Evolutionary conservation across 2,329 filamentous ascomycete species (phyloP).

Genomic region (Ophiosphaerella korrae): DNA sequence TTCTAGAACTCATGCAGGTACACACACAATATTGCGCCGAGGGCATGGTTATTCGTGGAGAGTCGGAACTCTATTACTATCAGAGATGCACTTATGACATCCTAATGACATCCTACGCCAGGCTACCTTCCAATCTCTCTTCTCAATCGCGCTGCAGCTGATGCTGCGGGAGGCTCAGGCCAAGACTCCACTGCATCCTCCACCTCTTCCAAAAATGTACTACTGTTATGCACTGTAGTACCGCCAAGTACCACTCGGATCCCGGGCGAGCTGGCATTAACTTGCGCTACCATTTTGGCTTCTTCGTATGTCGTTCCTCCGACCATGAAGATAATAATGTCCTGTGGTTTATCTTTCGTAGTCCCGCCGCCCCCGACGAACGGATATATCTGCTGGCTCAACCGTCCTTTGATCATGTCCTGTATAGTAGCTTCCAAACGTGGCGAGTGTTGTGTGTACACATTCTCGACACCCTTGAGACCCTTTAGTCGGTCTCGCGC

Average conservation of each 20-base stretch:
- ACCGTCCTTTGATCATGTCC: conserved; percentile 87
- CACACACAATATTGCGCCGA: not conserved
- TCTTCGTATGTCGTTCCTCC: conserved; percentile 96
- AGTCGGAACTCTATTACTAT: conserved; percentile 1
- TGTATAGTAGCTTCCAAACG: conserved; percentile 85
- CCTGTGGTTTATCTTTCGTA: conserved; percentile 93
- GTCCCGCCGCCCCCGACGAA: conserved; percentile 88
- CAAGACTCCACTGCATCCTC: conserved; percentile 85
- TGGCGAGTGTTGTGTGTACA: conserved; percentile 97
- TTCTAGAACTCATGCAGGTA: not conserved
- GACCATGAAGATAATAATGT: conserved; percentile 92
- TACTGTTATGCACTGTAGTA: conserved; percentile 85
- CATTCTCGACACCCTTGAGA: conserved; percentile 95
- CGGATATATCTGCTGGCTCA: conserved; percentile 87
- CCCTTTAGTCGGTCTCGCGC: conserved; percentile 89
- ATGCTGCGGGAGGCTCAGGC: conserved; percentile 66
- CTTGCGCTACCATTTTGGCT: conserved; percentile 91
- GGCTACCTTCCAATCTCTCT: conserved; percentile 61
- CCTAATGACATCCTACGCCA: not conserved
- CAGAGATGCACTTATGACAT: not conserved
- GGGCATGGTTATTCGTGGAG: not conserved
- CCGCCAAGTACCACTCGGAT: conserved; percentile 88
- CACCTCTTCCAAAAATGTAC: conserved; percentile 87
- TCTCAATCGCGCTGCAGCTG: conserved; percentile 65
- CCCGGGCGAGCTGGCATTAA: conserved; percentile 89